Conservation (phyloP, 2,329 filamentous ascomycete genomes). For the Fusarium staphyleae region DNA sequence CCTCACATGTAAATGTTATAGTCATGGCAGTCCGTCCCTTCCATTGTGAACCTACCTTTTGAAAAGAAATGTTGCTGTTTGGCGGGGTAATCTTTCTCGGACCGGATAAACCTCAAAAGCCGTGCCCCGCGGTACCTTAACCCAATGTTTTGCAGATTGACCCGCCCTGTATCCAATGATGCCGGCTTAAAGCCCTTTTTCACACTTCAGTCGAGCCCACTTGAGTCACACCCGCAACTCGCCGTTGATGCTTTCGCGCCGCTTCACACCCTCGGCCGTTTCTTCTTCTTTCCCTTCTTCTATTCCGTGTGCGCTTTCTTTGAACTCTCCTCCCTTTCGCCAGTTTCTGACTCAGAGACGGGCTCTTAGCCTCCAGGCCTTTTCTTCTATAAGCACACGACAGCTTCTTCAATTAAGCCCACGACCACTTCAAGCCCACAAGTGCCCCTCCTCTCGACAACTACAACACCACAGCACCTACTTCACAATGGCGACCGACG, state of each 20-base stretch:
- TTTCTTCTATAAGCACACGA: conserved; percentile 4
- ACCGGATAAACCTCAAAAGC: conserved; percentile 24
- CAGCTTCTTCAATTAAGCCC: neutral
- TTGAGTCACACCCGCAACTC: conserved; percentile 41
- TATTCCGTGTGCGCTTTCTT: conserved; percentile 16
- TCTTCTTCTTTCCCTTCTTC: conserved; percentile 36
- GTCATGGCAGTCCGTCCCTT: too few species aligned
- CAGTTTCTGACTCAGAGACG: conserved; percentile 5
- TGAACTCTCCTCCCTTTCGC: conserved; percentile 19
- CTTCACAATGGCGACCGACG: conserved; percentile 34
- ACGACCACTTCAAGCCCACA: conserved; percentile 1
- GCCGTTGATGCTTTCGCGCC: conserved; percentile 41
- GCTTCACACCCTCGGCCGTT: conserved; percentile 35
- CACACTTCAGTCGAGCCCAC: conserved; percentile 34
- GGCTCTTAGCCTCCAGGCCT: conserved; percentile 7
- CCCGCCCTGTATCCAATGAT: conserved; percentile 21
- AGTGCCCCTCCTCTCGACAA: conserved; percentile 12
- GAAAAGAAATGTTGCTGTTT: neutral
- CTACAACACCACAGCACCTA: conserved; percentile 8
- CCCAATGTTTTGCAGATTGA: conserved; percentile 24
- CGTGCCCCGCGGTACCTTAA: conserved; percentile 32
- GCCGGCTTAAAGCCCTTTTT: conserved; percentile 35
- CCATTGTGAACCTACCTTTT: too few species aligned
- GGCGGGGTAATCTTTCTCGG: conserved; percentile 29
- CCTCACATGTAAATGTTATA: too few species aligned